Evolutionary conservation across 2,329 filamentous ascomycete species (phyloP), one percentile per base, ranked within the genome.

Genomic region (Trichoderma guizhouense): DNA sequence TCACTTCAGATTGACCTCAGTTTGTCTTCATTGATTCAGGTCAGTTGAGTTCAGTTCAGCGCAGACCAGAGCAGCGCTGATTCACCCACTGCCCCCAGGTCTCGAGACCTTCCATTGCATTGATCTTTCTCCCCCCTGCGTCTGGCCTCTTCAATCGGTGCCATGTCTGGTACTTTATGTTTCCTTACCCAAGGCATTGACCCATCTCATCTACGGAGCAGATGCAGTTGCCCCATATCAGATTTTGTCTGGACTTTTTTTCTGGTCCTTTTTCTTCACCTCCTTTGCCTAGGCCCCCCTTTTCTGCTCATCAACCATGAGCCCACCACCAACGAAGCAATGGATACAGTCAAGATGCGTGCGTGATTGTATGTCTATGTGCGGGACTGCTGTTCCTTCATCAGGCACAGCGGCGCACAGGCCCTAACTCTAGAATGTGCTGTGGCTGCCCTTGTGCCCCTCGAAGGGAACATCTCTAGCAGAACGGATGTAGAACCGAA

Each of bases 401-500:
- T 65, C 71, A 72, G 60, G 71, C 71, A 71, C 71, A 34, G 30
- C 65, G 43, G 32, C 39, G 58, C 69, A 68, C 69, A 72, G 64
- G 63, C 53, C 70, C 64, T 28, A 28, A 34, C 70, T 69, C 34
- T 47, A 57, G 66, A 70, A 65, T 36, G 58, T 36, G 30, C 32
- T 30, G 26, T 61, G 32, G 43, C 55, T 62, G 63, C 69, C 51
- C 64, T 28, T 58, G 55, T 61, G 32, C 32, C 24, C 36, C 30
- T 53, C 47, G 43, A 39, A 51, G 43, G 47, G 60, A 39, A 51
- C 18, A 21, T 28, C 47, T 64, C 58, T 62, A 11, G 21, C 68
- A 39, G 34, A 51, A 66, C 70, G 72, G 72, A 63, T 70, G 67
- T 66, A 67, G 67, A 51, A 73, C 71, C 72, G 72, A 71, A 73